A percentile compares a stretch with the other conserved stretches of the same genome.
Conservation (phyloP, 1,284 basidiomycete species). For the Ustilago crameri region DNA sequence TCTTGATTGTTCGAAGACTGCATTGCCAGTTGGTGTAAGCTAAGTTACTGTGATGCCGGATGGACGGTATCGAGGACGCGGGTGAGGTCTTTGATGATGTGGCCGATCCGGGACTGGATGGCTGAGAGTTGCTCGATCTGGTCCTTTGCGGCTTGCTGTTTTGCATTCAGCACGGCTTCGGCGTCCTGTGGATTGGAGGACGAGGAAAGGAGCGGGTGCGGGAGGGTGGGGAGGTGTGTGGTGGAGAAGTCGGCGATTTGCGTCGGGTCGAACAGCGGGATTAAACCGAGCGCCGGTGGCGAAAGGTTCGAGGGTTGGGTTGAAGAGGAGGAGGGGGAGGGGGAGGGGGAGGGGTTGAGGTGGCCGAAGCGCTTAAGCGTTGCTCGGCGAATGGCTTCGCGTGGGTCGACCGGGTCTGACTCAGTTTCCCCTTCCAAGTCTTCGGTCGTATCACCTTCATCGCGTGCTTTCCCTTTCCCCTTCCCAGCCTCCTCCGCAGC, state of each 20-base stretch:
- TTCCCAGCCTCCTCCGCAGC: constrained; percentile 6
- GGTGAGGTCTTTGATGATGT: constrained; percentile 21
- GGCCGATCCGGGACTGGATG: constrained; percentile 26
- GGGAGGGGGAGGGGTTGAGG: not conserved
- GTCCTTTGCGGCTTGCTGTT: constrained; percentile 6
- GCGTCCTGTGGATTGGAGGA: not conserved
- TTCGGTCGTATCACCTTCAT: not conserved
- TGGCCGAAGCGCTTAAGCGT: constrained; percentile 33
- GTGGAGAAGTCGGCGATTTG: constrained; percentile 53
- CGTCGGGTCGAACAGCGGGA: constrained; percentile 54
- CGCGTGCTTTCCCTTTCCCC: constrained; percentile 35
- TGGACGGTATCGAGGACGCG: constrained; percentile 17
- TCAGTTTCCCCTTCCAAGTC: not conserved
- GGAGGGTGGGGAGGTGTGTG: constrained; percentile 44
- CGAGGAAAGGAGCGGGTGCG: constrained; percentile 27
- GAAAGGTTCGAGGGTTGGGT: not conserved
- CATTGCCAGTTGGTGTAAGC: no score
- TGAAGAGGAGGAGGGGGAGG: not conserved
- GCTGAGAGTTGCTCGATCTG: constrained; percentile 16
- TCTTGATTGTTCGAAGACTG: no score
- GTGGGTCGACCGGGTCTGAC: constrained; percentile 31
- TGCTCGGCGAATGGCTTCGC: constrained; percentile 44
- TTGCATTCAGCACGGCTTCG: not conserved
- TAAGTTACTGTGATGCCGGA: no score
- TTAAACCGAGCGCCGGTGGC: constrained; percentile 35